Evolutionary conservation across 2,329 filamentous ascomycete species (phyloP).

Genomic region (Stenocarpella maydis): DNA sequence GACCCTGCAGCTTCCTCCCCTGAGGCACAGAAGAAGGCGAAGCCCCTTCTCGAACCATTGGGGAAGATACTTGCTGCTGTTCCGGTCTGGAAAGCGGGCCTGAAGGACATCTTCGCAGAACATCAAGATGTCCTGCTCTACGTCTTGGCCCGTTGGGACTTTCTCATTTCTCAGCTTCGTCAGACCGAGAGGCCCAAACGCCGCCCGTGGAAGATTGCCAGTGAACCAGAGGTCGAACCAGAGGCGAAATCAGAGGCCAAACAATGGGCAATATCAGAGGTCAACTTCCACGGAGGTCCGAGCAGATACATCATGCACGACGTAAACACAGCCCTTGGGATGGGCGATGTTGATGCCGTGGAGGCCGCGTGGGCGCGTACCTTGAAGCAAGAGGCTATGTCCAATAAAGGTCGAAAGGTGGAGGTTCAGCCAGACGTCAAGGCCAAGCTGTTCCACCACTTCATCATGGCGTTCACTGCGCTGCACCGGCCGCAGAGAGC

Average conservation of each 20-base stretch:
- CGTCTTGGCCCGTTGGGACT: conserved; percentile 35
- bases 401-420: conserved; percentile 34
- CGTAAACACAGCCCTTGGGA: conserved; percentile 41
- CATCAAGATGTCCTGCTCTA: conserved; percentile 38
- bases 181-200: not conserved
- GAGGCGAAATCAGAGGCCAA: not conserved
- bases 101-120: conserved; percentile 38
- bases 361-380: conserved; percentile 43
- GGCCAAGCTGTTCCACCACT: conserved; percentile 44
- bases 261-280: not conserved
- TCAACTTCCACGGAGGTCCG: not conserved
- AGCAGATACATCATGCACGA: conserved; percentile 38
- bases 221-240: not conserved
- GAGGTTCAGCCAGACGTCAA: conserved; percentile 32
- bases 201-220: not conserved
- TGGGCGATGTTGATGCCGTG: conserved; percentile 39
- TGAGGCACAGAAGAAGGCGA: conserved; percentile 36
- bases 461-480: conserved; percentile 46
- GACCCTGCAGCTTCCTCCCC: conserved; percentile 42
- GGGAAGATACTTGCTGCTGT: conserved; percentile 35
- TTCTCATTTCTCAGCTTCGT: conserved; percentile 30
- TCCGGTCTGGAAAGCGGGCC: conserved; percentile 21
- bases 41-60: conserved; percentile 41
- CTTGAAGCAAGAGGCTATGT: conserved; percentile 40
- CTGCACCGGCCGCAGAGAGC: conserved; percentile 43